Conservation (phyloP, 768 basidiomycete genomes). For the Mrakia gelida region DNA sequence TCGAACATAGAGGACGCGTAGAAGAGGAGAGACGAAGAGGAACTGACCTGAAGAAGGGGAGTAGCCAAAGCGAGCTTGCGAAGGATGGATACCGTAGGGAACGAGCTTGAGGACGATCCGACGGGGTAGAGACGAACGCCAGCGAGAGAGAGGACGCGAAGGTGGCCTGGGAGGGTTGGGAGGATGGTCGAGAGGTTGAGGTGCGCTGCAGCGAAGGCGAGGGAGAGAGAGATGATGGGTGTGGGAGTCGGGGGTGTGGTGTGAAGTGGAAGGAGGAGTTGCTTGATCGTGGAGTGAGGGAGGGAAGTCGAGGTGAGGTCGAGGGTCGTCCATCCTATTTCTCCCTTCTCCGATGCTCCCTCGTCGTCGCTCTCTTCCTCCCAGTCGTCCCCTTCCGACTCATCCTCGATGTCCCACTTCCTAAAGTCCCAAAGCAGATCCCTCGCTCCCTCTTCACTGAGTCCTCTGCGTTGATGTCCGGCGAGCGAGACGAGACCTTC, state of each 20-base stretch:
- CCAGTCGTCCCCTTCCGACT: neutral
- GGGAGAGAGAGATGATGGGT: constrained; percentile 1
- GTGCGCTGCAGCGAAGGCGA: neutral
- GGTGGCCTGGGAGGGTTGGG: neutral
- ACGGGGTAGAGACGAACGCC: neutral
- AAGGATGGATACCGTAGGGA: neutral
- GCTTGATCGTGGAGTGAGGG: constrained; percentile 5
- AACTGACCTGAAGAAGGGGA: neutral
- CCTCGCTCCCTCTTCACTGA: neutral
- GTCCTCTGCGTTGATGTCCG: neutral
- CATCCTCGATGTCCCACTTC: neutral
- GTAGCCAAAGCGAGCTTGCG: neutral
- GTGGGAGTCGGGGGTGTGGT: neutral
- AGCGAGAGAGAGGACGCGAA: constrained; percentile 9
- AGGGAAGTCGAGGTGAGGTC: constrained; percentile 2
- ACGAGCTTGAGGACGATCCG: constrained; percentile 8
- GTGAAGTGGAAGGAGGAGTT: neutral
- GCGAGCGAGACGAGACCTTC: neutral
- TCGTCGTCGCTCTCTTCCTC: neutral
- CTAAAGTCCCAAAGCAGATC: constrained; percentile 9
- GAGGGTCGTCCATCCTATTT: neutral
- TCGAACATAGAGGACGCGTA: neutral
- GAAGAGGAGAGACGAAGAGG: neutral
- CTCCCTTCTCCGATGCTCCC: neutral
- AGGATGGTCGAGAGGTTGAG: neutral